Evolutionary conservation across 1,284 basidiomycete species (phyloP), one percentile per base, ranked within the genome.

Genomic region (Ceratobasidium sp.): DNA sequence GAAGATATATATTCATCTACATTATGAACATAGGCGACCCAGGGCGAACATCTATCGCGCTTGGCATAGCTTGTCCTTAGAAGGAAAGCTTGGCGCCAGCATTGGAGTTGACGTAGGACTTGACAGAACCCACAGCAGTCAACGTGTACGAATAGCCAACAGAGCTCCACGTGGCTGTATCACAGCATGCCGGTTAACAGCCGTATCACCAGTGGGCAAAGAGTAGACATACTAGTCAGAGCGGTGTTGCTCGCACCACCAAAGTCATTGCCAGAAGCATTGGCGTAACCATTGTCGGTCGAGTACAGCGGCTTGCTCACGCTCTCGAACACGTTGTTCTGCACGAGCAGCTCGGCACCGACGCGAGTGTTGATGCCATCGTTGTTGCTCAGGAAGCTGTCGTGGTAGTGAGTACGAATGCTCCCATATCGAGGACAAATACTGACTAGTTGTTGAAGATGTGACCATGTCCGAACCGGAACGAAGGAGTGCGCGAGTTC

Each of bases 391-490:
- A 30, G 27, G 27, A 30, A 30, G 38, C 6, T 41, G 38, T 41
- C 38, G 38, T 41, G 10, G 38, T 41, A 41, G 10, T 41, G 10
- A 41, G 38, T 41, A 41, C 38, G 10, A 41, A 41, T 41, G 38
- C 10, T 41, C 10, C 38, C 10, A 10, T 10, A 41, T 41, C 5
- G 38, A 41, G 10, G 10, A 10, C 38, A 41, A 41, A 41, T 41
- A 41, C 38, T 41, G 38, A 41, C 38, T 41, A 41, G 38, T 41
- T 41, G 38, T 41, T 41, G 38, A 41, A 41, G 27, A 30, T 30
- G 27, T 30, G 27, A 30, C 66, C 66, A 48, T 77, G 64, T 38
- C 78, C 87, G 82, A 87, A 88, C 71, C 82, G 81, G 81, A 81
- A 79, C 1, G 81, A 82, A 7, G 81, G 81, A 44, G 79, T 81